These are phyloP conservation scores for Microdochium trichocladiopsis DNA, from an alignment of 2,329 filamentous ascomycete species.

Conservation along the genomic window DNA sequence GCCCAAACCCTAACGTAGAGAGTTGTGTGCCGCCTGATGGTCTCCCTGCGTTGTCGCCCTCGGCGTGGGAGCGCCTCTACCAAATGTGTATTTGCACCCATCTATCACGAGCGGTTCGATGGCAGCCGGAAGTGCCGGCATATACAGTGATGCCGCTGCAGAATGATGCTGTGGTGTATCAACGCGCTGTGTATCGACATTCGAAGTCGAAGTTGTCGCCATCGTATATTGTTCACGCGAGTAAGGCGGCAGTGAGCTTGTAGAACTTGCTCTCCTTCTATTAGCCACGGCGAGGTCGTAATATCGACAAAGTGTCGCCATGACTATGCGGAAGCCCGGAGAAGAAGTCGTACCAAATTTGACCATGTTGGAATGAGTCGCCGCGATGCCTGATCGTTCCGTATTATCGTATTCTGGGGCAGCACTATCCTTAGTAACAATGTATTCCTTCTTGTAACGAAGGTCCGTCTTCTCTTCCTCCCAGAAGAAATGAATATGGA, in stretches of 20 bases:
- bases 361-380: constrained; percentile 9
- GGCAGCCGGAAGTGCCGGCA: not conserved
- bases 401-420: constrained; percentile 7
- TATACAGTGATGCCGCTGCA: not conserved
- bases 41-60: too few species aligned
- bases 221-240: too few species aligned
- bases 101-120: not conserved
- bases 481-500: constrained; percentile 30
- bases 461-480: constrained; percentile 27
- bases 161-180: too few species aligned
- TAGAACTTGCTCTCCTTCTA: not conserved
- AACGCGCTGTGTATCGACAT: too few species aligned
- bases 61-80: too few species aligned
- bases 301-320: constrained; percentile 3
- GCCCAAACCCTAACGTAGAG: too few species aligned
- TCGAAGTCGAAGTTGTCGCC: too few species aligned
- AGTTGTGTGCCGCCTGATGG: too few species aligned
- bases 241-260: not conserved
- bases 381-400: constrained; percentile 9
- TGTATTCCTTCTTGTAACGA: constrained; percentile 14
- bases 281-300: not conserved
- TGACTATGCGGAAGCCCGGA: constrained; percentile 3
- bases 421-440: constrained; percentile 8
- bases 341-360: constrained; percentile 2
- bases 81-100: not conserved